phyloP scores from a whole-genome alignment of 495 filamentous ascomycete species.

The Neurospora sp. region DNA sequence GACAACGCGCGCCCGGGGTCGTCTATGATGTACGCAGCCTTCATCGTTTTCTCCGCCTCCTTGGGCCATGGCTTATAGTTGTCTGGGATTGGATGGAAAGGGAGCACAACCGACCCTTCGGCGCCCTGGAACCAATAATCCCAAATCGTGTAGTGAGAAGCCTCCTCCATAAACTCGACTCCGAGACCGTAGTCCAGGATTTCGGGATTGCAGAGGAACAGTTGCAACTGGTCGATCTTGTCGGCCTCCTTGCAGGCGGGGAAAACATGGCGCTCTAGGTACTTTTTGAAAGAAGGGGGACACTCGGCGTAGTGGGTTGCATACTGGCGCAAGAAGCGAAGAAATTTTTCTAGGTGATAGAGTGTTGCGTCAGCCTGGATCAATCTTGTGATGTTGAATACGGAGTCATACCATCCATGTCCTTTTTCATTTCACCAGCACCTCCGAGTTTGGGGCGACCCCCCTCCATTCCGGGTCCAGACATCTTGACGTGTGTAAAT shows the following conservation, averaged over 20 bases:
- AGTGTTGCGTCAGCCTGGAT: not conserved
- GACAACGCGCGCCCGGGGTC: not conserved
- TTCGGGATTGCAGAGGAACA: not conserved
- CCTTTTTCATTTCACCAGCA: not conserved
- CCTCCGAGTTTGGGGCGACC: not conserved
- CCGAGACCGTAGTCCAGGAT: conserved; percentile 1
- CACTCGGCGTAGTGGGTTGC: conserved; percentile 5
- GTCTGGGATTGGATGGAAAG: not conserved
- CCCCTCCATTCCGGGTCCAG: not conserved
- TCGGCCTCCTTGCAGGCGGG: not conserved
- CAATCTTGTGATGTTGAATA: not conserved
- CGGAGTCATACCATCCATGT: not conserved
- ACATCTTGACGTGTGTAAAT: not conserved
- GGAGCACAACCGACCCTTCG: not conserved
- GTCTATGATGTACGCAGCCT: not conserved
- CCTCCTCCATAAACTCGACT: not conserved
- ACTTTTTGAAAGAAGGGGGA: conserved; percentile 2
- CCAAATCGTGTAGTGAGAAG: conserved; percentile 1
- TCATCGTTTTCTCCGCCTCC: not conserved
- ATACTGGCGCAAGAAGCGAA: conserved; percentile 6
- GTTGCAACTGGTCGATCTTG: not conserved
- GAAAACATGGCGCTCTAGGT: conserved; percentile 3
- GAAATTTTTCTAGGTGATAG: not conserved
- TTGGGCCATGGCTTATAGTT: not conserved
- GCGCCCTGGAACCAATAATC: not conserved